Evolutionary conservation across 768 basidiomycete genomes (phyloP).

Genomic region (Chiua virens): DNA sequence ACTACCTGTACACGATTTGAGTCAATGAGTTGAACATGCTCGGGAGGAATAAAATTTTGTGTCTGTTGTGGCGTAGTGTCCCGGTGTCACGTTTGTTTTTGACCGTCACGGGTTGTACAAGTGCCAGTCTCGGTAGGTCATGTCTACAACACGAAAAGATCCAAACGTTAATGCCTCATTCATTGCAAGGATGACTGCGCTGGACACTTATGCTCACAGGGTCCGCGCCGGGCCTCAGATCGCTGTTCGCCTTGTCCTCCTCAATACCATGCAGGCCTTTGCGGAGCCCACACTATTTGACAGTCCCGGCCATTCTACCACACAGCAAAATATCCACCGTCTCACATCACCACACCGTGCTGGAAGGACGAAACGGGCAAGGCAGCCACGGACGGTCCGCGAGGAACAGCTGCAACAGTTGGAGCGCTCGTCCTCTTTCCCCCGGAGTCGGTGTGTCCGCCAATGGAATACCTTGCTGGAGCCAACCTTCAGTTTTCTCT

Average conservation of each 20-base stretch:
- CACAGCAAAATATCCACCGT: slow-evolving; percentile 5
- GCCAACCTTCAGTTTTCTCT: not conserved
- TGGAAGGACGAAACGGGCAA: slow-evolving; percentile 1
- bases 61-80: not conserved
- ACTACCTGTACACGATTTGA: not conserved
- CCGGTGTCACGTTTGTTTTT: not conserved
- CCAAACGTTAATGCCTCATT: slow-evolving; percentile 10
- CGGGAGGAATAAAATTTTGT: not conserved
- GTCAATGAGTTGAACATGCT: not conserved
- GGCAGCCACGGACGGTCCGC: not conserved
- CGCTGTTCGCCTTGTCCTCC: slow-evolving; percentile 33
- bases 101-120: slow-evolving; percentile 11
- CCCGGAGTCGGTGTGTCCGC: not conserved
- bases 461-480: not conserved
- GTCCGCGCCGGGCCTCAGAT: slow-evolving; percentile 72
- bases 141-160: not conserved
- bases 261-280: slow-evolving; percentile 32
- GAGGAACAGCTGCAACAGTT: not conserved
- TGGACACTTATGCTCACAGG: slow-evolving; percentile 77
- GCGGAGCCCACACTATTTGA: slow-evolving; percentile 12
- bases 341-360: not conserved
- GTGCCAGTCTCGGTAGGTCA: slow-evolving; percentile 48
- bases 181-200: slow-evolving; percentile 65
- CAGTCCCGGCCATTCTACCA: not conserved
- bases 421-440: not conserved